phyloP scores from a whole-genome alignment of 164 flowering plant species.

The Berberis vulgaris region DNA sequence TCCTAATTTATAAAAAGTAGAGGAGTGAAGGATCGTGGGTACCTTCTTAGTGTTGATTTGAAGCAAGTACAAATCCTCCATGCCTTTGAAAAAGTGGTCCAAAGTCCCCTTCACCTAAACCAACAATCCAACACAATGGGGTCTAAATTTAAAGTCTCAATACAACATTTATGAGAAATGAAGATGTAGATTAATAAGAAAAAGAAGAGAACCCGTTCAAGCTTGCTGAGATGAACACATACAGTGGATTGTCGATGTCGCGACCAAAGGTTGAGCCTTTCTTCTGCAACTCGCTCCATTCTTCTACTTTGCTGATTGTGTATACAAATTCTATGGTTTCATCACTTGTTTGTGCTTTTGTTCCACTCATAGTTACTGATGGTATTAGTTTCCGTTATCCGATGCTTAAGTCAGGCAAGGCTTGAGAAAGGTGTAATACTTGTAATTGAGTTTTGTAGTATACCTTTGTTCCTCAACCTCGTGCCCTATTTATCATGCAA shows the following conservation, averaged over 20 bases:
- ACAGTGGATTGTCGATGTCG: conserved; percentile 58
- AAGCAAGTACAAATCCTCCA: conserved; percentile 24
- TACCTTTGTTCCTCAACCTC: no score
- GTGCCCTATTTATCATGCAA: no score
- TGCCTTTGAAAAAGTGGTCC: conserved; percentile 43
- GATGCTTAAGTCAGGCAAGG: no score
- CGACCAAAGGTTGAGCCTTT: conserved; percentile 50
- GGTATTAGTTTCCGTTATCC: no score
- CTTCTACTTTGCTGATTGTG: conserved; percentile 62
- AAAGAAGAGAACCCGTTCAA: conserved; percentile 49
- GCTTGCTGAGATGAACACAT: conserved; percentile 76
- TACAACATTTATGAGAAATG: not conserved
- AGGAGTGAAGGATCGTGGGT: no score
- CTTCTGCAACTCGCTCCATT: conserved; percentile 58
- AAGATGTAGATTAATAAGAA: not conserved
- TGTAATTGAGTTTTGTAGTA: no score
- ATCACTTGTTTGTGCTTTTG: no score
- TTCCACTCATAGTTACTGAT: no score
- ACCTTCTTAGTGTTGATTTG: no score
- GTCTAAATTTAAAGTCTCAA: not conserved
- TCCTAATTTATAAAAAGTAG: no score
- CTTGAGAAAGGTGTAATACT: no score
- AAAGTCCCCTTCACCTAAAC: conserved; percentile 51
- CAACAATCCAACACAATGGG: not conserved
- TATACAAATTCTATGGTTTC: conserved; percentile 36